These are phyloP conservation scores for Jackrogersella minutella DNA, from an alignment of 495 filamentous ascomycete genomes.

Conservation along the genomic window DNA sequence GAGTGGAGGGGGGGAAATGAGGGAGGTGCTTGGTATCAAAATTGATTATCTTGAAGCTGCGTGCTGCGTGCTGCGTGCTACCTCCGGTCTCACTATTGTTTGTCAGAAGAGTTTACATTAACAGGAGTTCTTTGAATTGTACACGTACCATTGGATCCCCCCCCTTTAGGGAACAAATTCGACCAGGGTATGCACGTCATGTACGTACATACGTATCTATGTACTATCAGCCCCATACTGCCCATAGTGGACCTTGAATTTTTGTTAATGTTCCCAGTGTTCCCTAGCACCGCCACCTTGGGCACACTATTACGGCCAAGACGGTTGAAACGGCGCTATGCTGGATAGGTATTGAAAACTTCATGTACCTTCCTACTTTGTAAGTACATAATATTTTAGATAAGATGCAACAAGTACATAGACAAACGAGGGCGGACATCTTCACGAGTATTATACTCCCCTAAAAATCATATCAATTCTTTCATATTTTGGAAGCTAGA, in stretches of 20 bases:
- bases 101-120: conserved; percentile 35
- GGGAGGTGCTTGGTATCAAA: conserved; percentile 11
- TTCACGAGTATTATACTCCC: not conserved
- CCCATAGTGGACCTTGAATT: no score
- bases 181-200: conserved; percentile 21
- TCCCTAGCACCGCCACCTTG: conserved; percentile 10
- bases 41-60: no score
- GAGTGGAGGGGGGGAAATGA: conserved; percentile 2
- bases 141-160: conserved; percentile 37
- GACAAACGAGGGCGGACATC: no score
- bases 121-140: conserved; percentile 34
- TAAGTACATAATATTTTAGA: not conserved
- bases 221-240: no score
- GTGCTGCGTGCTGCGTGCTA: conserved; percentile 12
- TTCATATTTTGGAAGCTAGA: not conserved
- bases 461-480: not conserved
- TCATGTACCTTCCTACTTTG: not conserved
- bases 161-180: conserved; percentile 21
- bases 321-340: conserved; percentile 28
- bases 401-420: no score
- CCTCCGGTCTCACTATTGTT: conserved; percentile 17
- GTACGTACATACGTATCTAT: conserved; percentile 4
- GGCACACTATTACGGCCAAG: conserved; percentile 10
- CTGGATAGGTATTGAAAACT: not conserved
- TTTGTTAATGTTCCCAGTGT: no score